phyloP scores from a whole-genome alignment of 192 early-diverging fungal species.

The Coemansia sp. region DNA sequence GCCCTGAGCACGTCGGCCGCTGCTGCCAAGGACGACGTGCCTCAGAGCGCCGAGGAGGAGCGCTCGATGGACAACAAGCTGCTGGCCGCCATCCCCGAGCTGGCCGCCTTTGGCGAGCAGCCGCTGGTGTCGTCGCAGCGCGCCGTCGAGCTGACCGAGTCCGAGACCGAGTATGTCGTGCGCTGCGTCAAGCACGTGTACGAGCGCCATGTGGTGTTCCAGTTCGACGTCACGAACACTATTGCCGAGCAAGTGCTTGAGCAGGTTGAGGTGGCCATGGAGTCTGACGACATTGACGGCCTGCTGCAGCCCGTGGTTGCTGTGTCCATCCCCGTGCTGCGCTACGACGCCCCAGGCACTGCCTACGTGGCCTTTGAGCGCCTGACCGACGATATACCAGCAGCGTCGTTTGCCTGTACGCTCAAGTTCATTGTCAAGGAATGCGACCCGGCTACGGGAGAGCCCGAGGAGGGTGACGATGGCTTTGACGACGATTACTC shows the following conservation, averaged over 20 bases:
- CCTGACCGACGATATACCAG: constrained; percentile 43
- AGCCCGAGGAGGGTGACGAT: constrained; percentile 79
- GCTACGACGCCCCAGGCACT: constrained; percentile 73
- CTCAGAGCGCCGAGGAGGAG: neutral
- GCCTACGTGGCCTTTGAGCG: constrained; percentile 89
- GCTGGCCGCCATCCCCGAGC: constrained; percentile 79
- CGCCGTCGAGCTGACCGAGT: constrained; percentile 83
- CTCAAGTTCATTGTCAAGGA: constrained; percentile 93
- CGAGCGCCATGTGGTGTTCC: constrained; percentile 86
- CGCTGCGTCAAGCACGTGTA: constrained; percentile 94
- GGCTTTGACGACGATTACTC: constrained; percentile 96
- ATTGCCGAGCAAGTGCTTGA: constrained; percentile 91
- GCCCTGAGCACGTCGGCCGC: constrained; percentile 17
- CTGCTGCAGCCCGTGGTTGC: constrained; percentile 65
- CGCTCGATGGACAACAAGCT: constrained; percentile 33
- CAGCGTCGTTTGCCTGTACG: constrained; percentile 76
- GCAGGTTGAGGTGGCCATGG: constrained; percentile 87
- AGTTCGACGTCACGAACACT: constrained; percentile 96
- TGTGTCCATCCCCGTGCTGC: constrained; percentile 75
- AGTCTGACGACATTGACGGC: constrained; percentile 62
- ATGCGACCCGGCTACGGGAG: constrained; percentile 91
- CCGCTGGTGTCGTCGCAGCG: constrained; percentile 77
- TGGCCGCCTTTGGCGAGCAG: constrained; percentile 74
- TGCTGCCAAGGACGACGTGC: neutral
- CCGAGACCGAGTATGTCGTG: constrained; percentile 95